phyloP scores from a whole-genome alignment of 2,329 filamentous ascomycete species.

The Fusarium brevicatenulatum region DNA sequence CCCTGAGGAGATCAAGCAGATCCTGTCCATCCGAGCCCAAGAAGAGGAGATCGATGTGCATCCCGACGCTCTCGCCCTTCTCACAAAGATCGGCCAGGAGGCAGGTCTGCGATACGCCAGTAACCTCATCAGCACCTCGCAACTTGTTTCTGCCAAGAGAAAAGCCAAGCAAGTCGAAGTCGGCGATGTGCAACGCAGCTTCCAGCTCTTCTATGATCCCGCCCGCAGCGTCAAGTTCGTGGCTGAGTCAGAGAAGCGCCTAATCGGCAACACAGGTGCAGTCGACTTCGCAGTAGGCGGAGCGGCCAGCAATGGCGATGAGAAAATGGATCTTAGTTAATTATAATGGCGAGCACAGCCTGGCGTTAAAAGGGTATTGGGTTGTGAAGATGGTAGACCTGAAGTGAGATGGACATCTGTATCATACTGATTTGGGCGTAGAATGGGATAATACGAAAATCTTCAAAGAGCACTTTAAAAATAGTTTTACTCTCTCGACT shows the following conservation, averaged over 20 bases:
- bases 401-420: conserved; percentile 42
- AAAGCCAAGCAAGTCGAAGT: conserved; percentile 84
- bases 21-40: conserved; percentile 89
- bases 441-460: conserved; percentile 36
- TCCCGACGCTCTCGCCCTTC: conserved; percentile 86
- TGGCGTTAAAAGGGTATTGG: conserved; percentile 46
- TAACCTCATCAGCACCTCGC: conserved; percentile 95
- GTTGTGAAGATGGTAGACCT: conserved; percentile 21
- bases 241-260: conserved; percentile 85
- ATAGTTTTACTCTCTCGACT: conserved; percentile 18
- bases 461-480: conserved; percentile 22
- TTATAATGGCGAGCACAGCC: conserved; percentile 39
- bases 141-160: conserved; percentile 87
- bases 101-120: conserved; percentile 94
- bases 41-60: conserved; percentile 96
- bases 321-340: conserved; percentile 60
- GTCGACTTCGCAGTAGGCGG: conserved; percentile 72
- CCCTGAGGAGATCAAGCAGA: conserved; percentile 88
- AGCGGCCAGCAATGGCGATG: conserved; percentile 51
- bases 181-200: conserved; percentile 92
- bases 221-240: conserved; percentile 90
- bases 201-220: conserved; percentile 93
- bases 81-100: conserved; percentile 96
- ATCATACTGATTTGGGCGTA: conserved; percentile 45
- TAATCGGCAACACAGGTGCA: conserved; percentile 86